Percentiles rank a stretch among this genome's conserved stretches.
Evolutionary conservation across 2,329 filamentous ascomycete genomes (phyloP).

Genomic region (Metarhizium anisopliae): DNA sequence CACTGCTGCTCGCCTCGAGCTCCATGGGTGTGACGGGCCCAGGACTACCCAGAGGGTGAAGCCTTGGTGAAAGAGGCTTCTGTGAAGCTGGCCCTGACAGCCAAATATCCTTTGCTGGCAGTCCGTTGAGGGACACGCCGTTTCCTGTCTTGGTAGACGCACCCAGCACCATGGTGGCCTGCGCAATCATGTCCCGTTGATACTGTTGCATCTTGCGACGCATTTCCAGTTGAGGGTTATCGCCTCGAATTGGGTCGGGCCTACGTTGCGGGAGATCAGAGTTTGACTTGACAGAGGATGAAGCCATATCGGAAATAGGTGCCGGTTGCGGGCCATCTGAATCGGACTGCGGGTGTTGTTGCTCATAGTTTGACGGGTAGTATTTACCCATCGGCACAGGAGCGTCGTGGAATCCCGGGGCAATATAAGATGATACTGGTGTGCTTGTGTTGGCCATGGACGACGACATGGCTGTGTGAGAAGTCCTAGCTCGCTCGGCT

Average conservation of each 20-base stretch:
- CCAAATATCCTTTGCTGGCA: conserved; percentile 28
- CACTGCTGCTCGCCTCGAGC: conserved; percentile 31
- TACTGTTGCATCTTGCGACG: conserved; percentile 47
- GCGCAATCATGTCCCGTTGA: conserved; percentile 51
- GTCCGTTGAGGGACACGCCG: conserved; percentile 23
- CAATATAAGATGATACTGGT: conserved; percentile 42
- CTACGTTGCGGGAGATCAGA: conserved; percentile 18
- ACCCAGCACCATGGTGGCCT: conserved; percentile 38
- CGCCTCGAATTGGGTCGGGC: conserved; percentile 7
- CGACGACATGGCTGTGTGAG: conserved; percentile 13
- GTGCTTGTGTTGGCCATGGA: conserved; percentile 23
- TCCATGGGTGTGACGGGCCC: conserved; percentile 56
- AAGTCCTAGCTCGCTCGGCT: conserved; percentile 12
- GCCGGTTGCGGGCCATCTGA: conserved; percentile 8
- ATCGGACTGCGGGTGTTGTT: conserved; percentile 12
- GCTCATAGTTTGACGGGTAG: conserved; percentile 53
- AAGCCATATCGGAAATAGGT: conserved; percentile 16
- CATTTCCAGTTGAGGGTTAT: conserved; percentile 30
- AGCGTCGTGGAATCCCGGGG: conserved; percentile 37
- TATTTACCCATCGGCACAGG: conserved; percentile 52
- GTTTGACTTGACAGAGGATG: conserved; percentile 27
- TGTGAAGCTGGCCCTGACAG: conserved; percentile 28
- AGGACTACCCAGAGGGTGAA: conserved; percentile 47
- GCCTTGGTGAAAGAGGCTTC: conserved; percentile 40
- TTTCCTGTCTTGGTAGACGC: conserved; percentile 16